Conservation (phyloP, 768 basidiomycete species). For the Russula compacta region DNA sequence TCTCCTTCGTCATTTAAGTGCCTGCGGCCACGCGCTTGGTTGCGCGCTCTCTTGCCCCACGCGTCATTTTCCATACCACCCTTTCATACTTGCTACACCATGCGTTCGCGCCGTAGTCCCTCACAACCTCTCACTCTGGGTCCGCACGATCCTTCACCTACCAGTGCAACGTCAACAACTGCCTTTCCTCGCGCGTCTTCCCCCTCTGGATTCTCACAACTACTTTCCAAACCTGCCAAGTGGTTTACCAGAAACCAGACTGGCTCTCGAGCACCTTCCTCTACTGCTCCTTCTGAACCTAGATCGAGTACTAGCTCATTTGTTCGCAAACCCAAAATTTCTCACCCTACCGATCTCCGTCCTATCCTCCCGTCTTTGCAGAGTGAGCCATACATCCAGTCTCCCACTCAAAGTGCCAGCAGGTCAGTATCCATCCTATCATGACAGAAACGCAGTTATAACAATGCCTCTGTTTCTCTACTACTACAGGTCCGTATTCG, state of each 20-base stretch:
- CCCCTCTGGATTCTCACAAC: conserved; percentile 56
- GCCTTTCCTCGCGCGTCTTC: conserved; percentile 47
- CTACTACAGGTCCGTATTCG: conserved; percentile 53
- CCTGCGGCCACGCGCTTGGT: background rate
- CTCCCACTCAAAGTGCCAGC: conserved; percentile 32
- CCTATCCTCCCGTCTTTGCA: conserved; percentile 47
- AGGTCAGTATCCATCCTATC: conserved; percentile 35
- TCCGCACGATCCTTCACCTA: conserved; percentile 17
- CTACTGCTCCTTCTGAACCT: conserved; percentile 38
- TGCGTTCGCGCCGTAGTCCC: conserved; percentile 18
- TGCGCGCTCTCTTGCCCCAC: background rate
- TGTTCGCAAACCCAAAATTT: conserved; percentile 66
- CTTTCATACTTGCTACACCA: background rate
- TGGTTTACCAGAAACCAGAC: conserved; percentile 42
- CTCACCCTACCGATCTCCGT: conserved; percentile 73
- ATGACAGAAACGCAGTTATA: background rate
- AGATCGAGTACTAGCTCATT: conserved; percentile 32
- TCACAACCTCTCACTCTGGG: conserved; percentile 14
- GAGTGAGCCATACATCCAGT: conserved; percentile 37
- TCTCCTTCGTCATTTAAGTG: background rate
- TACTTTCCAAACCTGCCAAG: conserved; percentile 58
- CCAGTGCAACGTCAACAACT: conserved; percentile 8
- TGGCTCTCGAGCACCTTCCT: conserved; percentile 34
- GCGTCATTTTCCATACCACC: background rate
- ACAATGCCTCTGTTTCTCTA: conserved; percentile 6